A percentile compares a stretch with the other conserved stretches of the same genome.
phyloP scores from a whole-genome alignment of 2,329 filamentous ascomycete genomes.

The Exophiala alcalophila region DNA sequence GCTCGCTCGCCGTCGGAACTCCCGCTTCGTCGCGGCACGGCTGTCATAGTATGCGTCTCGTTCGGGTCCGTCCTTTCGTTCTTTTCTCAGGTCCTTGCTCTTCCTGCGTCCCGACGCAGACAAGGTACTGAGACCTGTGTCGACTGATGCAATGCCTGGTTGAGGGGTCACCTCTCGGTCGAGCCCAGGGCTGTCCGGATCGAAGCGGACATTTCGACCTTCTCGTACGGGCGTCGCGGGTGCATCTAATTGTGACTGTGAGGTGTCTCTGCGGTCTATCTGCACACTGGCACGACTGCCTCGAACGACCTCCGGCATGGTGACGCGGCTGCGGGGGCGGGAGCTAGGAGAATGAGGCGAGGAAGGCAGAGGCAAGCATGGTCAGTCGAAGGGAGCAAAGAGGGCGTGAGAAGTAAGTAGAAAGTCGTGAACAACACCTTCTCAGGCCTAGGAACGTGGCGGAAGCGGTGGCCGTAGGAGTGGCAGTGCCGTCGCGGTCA shows the following conservation, averaged over 20 bases:
- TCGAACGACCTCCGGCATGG: conserved; percentile 30
- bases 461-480: no score
- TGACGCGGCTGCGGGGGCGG: no score
- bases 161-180: conserved; percentile 11
- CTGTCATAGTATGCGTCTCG: conserved; percentile 31
- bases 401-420: no score
- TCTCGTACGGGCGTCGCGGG: conserved; percentile 16
- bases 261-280: conserved; percentile 11
- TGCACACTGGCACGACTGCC: conserved; percentile 27
- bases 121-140: conserved; percentile 18
- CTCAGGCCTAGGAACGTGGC: no score
- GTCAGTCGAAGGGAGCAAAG: no score
- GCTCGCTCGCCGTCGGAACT: conserved; percentile 30
- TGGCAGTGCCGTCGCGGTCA: no score
- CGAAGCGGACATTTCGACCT: conserved; percentile 22
- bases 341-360: no score
- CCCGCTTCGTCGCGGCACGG: conserved; percentile 31
- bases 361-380: no score
- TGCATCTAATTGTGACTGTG: conserved; percentile 1
- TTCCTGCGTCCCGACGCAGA: conserved; percentile 18
- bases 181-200: conserved; percentile 12
- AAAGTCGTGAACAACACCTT: no score
- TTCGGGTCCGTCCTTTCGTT: conserved; percentile 22
- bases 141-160: conserved; percentile 11
- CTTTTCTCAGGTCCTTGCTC: conserved; percentile 18